These are phyloP conservation scores for Dioscorea zingiberensis DNA, from an alignment of 106 monocot genomes.

Conservation along the genomic window DNA sequence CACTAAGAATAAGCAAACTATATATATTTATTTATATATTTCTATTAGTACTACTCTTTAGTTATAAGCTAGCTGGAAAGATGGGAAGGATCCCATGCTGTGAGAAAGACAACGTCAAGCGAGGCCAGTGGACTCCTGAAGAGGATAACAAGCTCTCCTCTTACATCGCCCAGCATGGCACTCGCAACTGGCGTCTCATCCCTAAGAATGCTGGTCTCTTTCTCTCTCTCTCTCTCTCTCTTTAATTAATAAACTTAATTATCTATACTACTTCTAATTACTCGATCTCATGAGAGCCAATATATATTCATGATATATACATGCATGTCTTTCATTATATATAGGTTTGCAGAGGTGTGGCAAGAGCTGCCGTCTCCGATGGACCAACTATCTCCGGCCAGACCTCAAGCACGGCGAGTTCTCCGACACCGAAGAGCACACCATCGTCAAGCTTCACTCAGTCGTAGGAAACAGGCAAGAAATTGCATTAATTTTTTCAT, in stretches of 20 bases:
- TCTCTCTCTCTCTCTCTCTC: slow-evolving; percentile 6
- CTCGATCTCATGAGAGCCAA: too few species aligned
- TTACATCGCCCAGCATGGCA: slow-evolving; percentile 92
- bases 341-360: slow-evolving; percentile 91
- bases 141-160: slow-evolving; percentile 96
- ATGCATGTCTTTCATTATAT: background rate
- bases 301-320: background rate
- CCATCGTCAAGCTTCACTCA: slow-evolving; percentile 86
- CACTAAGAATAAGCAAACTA: background rate
- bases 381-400: slow-evolving; percentile 97
- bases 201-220: slow-evolving; percentile 90
- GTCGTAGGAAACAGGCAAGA: slow-evolving; percentile 80
- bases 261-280: too few species aligned
- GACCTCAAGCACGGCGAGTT: slow-evolving; percentile 97
- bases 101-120: slow-evolving; percentile 92
- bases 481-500: background rate
- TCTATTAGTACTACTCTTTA: background rate
- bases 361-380: slow-evolving; percentile 95
- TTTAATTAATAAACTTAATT: too few species aligned
- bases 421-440: slow-evolving; percentile 76
- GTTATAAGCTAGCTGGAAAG: background rate
- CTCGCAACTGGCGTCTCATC: slow-evolving; percentile 93
- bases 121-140: slow-evolving; percentile 97
- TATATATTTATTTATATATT: background rate
- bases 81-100: slow-evolving; percentile 97